A percentile compares a stretch with the other conserved stretches of the same genome.
These are phyloP conservation scores for Asclepias syriaca DNA, from an alignment of 257 asterid species.

Conservation along the genomic window DNA sequence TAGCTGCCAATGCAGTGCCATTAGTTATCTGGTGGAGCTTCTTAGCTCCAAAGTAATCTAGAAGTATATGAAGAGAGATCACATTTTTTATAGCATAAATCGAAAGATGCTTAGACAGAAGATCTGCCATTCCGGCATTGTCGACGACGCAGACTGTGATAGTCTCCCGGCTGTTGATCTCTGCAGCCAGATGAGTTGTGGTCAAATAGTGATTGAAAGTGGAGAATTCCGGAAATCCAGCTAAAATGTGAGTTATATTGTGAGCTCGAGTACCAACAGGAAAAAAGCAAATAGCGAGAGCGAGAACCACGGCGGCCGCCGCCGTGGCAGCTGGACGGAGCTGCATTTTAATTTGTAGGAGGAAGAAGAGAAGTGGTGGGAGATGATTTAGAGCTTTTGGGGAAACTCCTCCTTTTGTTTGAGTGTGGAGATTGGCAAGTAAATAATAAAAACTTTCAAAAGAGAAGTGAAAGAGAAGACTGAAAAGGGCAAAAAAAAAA, in stretches of 20 bases:
- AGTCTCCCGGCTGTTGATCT: constrained; percentile 52
- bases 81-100: constrained; percentile 37
- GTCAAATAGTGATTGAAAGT: constrained; percentile 58
- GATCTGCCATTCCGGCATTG: constrained; percentile 58
- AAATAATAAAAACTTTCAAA: not conserved
- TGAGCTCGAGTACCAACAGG: constrained; percentile 38
- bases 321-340: constrained; percentile 20
- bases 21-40: constrained; percentile 68
- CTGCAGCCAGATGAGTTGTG: constrained; percentile 54
- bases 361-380: not conserved
- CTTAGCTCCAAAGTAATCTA: constrained; percentile 63
- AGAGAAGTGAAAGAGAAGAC: not conserved
- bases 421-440: constrained; percentile 9
- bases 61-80: constrained; percentile 61
- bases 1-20: constrained; percentile 63
- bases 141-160: constrained; percentile 65
- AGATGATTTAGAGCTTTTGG: not conserved
- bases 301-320: constrained; percentile 29
- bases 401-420: not conserved
- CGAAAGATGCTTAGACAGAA: constrained; percentile 44
- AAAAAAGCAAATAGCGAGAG: constrained; percentile 18
- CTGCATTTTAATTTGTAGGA: constrained; percentile 34
- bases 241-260: constrained; percentile 58
- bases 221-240: constrained; percentile 40
- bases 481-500: no score